These are phyloP conservation scores for Eucalyptus microcorys DNA, from an alignment of 345 rosid species.

Conservation along the genomic window DNA sequence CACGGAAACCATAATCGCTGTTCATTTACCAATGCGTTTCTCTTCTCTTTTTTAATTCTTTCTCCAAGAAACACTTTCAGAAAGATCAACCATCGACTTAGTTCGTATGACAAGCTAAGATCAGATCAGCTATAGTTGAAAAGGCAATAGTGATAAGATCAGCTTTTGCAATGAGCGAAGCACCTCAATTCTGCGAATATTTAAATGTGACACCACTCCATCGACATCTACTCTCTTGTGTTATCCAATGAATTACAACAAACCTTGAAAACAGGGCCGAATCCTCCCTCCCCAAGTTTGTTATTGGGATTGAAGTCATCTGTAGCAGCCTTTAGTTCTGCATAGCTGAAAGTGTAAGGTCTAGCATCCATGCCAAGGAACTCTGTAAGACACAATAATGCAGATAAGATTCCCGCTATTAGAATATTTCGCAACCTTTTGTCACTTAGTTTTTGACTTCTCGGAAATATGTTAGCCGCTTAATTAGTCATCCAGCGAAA, in stretches of 20 bases:
- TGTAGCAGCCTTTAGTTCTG: constrained; percentile 51
- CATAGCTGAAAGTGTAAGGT: constrained; percentile 49
- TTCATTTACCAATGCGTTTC: too few relatives aligned
- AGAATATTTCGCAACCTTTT: background rate
- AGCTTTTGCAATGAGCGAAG: background rate
- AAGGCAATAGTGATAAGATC: background rate
- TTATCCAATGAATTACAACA: background rate
- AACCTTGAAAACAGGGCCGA: constrained; percentile 50
- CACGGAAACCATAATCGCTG: background rate
- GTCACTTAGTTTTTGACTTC: background rate
- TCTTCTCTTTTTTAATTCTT: background rate
- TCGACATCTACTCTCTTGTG: background rate
- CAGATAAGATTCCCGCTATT: background rate
- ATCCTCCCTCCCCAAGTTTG: constrained; percentile 86
- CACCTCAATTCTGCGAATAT: accelerated
- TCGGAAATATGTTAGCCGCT: background rate
- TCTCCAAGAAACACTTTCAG: background rate
- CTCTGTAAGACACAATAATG: constrained; percentile 8
- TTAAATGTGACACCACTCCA: background rate
- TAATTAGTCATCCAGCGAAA: background rate
- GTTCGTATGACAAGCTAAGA: background rate
- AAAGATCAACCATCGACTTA: background rate
- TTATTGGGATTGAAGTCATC: constrained; percentile 45
- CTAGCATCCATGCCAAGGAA: constrained; percentile 31
- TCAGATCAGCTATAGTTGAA: background rate